Evolutionary conservation across 2,329 filamentous ascomycete genomes (phyloP), one percentile per base, ranked within the genome.

Genomic region (Diaporthe sp.): DNA sequence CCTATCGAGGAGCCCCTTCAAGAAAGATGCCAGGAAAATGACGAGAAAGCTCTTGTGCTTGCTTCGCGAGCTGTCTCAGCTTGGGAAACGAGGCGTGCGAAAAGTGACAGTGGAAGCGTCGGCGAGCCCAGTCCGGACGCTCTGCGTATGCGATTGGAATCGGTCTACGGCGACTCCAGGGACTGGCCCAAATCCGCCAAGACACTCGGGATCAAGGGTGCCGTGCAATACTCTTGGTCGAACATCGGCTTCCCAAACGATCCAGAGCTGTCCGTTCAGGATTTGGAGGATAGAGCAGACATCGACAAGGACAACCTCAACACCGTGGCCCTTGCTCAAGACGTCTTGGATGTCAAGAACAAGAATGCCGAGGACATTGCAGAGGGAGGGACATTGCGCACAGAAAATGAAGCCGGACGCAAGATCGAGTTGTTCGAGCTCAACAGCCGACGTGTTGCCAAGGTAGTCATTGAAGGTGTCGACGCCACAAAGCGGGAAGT

Each of bases 241-340:
- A 58, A 58, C 32, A 58, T 58, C 19, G 32, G 55, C 32, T 58
- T 58, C 4, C 55, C 55, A n/a, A 58, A 58, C 19, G 55, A 58
- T 19, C 55, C 30, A n/a, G 32, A 58, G 30, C 55, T 58, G 55
- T 32, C 19, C 19, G 32, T 58, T 5, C 55, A 58, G 37, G 32
- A 58, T 58, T 37, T 58, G 32, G 32, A 58, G 55, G 55, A 58
- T 4, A n/a, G 32, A 4, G 37, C 55, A 37, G 32, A 58, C 4
- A 58, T 58, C 55, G 55, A 58, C 55, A 37, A 58, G 55, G 32
- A 58, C 19, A 25, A 58, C 55, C 55, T 58, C 6, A 58, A 58
- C 55, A 58, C 30, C 63, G 19, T 25, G 7, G 63, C 19, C 30
- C 44, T 68, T 27, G 27, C 47, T n/a, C 42, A 51, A 19, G 44